Base-by-base conservation (phyloP, 768 basidiomycete genomes). In the Kwoniella botswanensis region DNA sequence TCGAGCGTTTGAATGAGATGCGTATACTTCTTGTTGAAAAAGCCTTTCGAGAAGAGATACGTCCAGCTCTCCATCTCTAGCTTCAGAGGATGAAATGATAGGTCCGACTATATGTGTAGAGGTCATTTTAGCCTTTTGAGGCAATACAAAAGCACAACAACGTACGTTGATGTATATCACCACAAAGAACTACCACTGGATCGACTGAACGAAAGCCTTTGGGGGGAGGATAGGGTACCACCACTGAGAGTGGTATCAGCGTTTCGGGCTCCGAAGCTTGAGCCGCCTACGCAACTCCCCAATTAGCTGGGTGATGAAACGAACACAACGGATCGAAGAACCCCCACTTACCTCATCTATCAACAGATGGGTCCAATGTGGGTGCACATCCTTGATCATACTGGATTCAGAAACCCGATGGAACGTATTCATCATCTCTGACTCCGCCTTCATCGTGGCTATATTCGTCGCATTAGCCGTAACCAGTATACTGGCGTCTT, bases 221-320 rank as follows among this genome's bases (percentile, higher is more conserved):
- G 3, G 59, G 68, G 24, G 69, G 24, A 43, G 58, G 35, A 13
- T 67, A 56, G 0, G 76, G 73, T 21, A 75, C 63, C 1, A 80
- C 65, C 15, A 79, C 80, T 17, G 79, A 73, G 21, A 85, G 63
- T 0, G 84, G 83, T 11, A 82, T 74, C 4, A 77, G 60, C 0
- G 78, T 63, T 55, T 84, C 84, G 3, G 82, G 79, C 62, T 85
- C 84, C n/a, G 79, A 78, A 0, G 80, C 82, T 76, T 85, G 84
- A 1, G 71, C 84, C 0, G 84, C 84, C 80, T 82, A 67, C 43
- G 17, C 22, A 35, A 9, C 35, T 35, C 35, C 3, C 35, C 35
- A 35, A 35, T 35, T 35, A 35, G 35, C 35, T 35, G 6, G 35
- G 7, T 35, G 35, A 35, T 35, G 7, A 35, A 1, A 35, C 7